A percentile compares a stretch with the other conserved stretches of the same genome.
Conservation (phyloP, 2,329 filamentous ascomycete genomes). For the Chrysosporium keratinophilum region DNA sequence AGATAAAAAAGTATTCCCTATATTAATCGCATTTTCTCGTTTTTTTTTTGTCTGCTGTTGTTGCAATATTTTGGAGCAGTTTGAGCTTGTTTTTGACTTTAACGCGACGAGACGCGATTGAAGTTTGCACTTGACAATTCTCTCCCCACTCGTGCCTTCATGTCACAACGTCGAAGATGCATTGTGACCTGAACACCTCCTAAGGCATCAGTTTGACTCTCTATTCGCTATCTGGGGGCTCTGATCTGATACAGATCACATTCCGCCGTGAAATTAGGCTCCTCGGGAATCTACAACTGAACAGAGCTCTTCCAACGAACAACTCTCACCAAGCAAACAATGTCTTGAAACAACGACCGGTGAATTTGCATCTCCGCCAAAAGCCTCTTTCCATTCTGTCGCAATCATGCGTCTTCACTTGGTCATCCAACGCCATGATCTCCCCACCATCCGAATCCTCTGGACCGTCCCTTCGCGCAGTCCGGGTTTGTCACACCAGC, state of each 20-base stretch:
- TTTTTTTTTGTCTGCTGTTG: too few relatives aligned
- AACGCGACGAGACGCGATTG: not conserved
- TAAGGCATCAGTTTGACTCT: not conserved
- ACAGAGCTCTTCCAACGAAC: too few relatives aligned
- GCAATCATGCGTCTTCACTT: slow-evolving; percentile 59
- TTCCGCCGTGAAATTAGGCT: too few relatives aligned
- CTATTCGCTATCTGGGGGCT: not conserved
- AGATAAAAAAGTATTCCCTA: too few relatives aligned
- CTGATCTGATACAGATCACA: too few relatives aligned
- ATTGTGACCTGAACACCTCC: not conserved
- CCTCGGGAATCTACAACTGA: too few relatives aligned
- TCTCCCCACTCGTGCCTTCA: not conserved
- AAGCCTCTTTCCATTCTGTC: not conserved
- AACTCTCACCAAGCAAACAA: not conserved
- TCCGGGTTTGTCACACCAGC: slow-evolving; percentile 9
- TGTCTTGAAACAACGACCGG: not conserved
- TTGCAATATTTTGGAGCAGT: too few relatives aligned
- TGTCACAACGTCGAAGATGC: not conserved
- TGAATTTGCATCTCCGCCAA: not conserved
- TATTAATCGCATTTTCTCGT: too few relatives aligned
- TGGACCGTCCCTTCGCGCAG: slow-evolving; percentile 48
- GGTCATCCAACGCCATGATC: slow-evolving; percentile 58
- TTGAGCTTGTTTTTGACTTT: too few relatives aligned
- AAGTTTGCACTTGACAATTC: not conserved
- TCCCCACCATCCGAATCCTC: slow-evolving; percentile 61